phyloP scores from a whole-genome alignment of 306 rosid genomes.

The Vigna trinervia region DNA sequence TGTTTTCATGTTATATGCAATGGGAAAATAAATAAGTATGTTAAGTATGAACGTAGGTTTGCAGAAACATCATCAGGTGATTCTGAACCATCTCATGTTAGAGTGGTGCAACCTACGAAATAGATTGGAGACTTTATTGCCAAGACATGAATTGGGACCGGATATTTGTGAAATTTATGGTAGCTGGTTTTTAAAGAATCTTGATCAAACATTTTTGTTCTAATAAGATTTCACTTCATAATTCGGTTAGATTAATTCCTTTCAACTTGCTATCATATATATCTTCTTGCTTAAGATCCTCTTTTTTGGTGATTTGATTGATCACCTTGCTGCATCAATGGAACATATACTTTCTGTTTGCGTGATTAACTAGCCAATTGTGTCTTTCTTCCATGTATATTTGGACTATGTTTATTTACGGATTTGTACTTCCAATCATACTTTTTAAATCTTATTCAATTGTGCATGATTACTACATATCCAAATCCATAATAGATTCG shows the following conservation, averaged over 20 bases:
- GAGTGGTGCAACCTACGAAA: no score
- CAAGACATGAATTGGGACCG: no score
- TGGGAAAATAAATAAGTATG: no score
- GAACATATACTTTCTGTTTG: conserved; percentile 3
- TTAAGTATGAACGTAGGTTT: no score
- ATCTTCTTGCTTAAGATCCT: conserved; percentile 9
- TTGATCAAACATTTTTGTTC: not conserved
- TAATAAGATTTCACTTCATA: conserved; percentile 13
- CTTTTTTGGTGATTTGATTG: not conserved
- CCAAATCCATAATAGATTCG: no score
- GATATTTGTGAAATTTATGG: no score
- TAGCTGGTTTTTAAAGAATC: no score
- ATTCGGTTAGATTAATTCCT: conserved; percentile 13
- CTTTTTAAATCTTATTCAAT: not conserved
- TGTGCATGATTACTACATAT: not conserved
- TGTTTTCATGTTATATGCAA: no score
- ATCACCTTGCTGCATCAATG: not conserved
- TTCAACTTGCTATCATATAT: not conserved
- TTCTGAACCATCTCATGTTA: no score
- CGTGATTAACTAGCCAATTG: not conserved
- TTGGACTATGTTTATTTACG: not conserved
- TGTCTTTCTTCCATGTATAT: not conserved
- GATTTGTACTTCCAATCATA: not conserved
- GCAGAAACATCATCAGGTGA: no score
- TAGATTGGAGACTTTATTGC: no score